Percentiles rank a stretch among this genome's conserved stretches.
Conservation (phyloP, 495 filamentous ascomycete species). For the Xylaria venustula region DNA sequence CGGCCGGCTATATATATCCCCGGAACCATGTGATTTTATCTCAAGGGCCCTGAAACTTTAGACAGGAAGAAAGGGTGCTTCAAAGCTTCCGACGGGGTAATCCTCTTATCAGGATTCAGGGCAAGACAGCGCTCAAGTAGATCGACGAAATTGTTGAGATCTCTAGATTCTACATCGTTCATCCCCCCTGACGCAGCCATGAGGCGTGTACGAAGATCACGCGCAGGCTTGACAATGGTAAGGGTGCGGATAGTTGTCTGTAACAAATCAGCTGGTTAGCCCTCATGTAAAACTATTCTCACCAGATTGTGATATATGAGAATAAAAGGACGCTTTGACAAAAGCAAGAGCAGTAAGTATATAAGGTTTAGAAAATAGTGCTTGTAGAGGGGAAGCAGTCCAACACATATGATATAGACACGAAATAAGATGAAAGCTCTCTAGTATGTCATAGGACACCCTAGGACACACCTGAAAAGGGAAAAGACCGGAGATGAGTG, state of each 20-base stretch:
- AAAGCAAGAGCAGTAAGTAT: neutral
- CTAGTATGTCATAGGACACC: no score
- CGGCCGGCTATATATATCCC: neutral
- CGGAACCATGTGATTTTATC: conserved; percentile 13
- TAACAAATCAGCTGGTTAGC: neutral
- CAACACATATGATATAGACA: no score
- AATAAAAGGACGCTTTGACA: neutral
- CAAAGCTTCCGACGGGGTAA: conserved; percentile 81
- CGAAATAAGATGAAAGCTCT: no score
- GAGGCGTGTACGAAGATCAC: conserved; percentile 77
- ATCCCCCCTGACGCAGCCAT: conserved; percentile 70
- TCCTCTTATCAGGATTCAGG: conserved; percentile 90
- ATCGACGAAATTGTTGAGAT: conserved; percentile 79
- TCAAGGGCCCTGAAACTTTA: conserved; percentile 19
- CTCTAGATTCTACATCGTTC: conserved; percentile 71
- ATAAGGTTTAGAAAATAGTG: neutral
- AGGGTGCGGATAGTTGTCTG: conserved; percentile 67
- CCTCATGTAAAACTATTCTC: neutral
- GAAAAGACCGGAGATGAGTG: no score
- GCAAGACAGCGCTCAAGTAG: conserved; percentile 82
- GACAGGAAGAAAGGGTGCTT: conserved; percentile 73
- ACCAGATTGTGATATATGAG: neutral
- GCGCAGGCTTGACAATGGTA: conserved; percentile 74
- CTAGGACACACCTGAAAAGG: no score
- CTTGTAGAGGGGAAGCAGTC: neutral